These are phyloP conservation scores for Nakazawaea anatomiae DNA, from an alignment of 805 yeast genomes.

Conservation along the genomic window DNA sequence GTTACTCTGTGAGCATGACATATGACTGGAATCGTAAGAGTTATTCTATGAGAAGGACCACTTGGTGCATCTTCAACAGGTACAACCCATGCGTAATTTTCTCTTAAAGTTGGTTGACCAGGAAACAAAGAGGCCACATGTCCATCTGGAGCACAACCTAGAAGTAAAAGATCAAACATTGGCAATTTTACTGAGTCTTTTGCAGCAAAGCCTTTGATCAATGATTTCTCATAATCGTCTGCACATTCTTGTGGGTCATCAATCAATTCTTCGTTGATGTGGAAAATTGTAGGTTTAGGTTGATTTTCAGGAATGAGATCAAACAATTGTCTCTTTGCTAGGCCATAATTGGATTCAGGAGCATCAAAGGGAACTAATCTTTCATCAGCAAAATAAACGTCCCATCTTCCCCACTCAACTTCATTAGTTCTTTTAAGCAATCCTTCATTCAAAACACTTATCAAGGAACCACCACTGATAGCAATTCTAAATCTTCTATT, in stretches of 20 bases:
- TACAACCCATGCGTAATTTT: slow-evolving; percentile 89
- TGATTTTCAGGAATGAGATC: slow-evolving; percentile 53
- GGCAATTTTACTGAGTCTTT: slow-evolving; percentile 96
- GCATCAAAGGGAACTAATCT: slow-evolving; percentile 84
- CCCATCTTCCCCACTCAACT: slow-evolving; percentile 92
- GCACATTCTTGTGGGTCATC: slow-evolving; percentile 89
- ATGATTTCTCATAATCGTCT: slow-evolving; percentile 80
- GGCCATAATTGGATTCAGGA: slow-evolving; percentile 85
- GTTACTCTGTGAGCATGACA: slow-evolving; percentile 90
- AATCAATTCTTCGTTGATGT: slow-evolving; percentile 72
- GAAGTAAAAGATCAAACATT: slow-evolving; percentile 80
- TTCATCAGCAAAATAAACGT: slow-evolving; percentile 93
- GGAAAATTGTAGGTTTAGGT: slow-evolving; percentile 66
- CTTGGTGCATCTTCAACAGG: slow-evolving; percentile 90
- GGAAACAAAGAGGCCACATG: slow-evolving; percentile 97
- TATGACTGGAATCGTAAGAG: slow-evolving; percentile 89
- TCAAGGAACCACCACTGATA: slow-evolving; percentile 86
- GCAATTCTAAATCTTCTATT: slow-evolving; percentile 84
- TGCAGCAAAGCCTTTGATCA: slow-evolving; percentile 88
- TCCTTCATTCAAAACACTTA: slow-evolving; percentile 84
- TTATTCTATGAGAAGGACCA: slow-evolving; percentile 81
- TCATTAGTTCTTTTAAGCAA: slow-evolving; percentile 62
- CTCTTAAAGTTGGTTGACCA: slow-evolving; percentile 81
- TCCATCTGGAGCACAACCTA: slow-evolving; percentile 99
- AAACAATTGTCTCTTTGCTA: slow-evolving; percentile 74